A percentile compares a stretch with the other conserved stretches of the same genome.
Conservation (phyloP, 257 asterid genomes). For the Solanum piurae region DNA sequence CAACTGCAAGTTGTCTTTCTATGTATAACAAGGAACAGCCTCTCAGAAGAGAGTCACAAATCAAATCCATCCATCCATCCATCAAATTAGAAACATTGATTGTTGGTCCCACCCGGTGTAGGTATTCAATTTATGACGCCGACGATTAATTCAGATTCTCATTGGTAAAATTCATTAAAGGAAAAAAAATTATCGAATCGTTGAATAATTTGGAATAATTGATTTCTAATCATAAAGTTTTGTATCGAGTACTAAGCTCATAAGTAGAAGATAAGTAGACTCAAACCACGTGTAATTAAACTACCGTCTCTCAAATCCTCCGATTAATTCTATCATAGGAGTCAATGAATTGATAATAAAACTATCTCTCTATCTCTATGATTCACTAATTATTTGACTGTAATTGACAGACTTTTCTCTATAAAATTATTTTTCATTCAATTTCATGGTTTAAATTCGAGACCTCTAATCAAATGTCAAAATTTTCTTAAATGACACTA, state of each 20-base stretch:
- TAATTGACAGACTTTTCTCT: background rate
- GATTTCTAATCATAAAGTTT: background rate
- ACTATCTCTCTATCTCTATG: background rate
- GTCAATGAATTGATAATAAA: background rate
- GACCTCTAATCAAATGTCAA: no score
- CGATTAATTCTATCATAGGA: background rate
- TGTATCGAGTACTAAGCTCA: background rate
- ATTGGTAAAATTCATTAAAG: background rate
- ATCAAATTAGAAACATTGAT: background rate
- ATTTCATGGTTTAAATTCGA: no score
- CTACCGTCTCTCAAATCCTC: background rate
- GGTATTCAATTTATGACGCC: fast-evolving
- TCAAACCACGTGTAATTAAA: background rate
- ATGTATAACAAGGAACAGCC: background rate
- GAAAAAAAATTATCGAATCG: fast-evolving
- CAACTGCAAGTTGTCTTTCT: background rate
- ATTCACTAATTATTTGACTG: background rate
- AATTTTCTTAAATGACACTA: no score
- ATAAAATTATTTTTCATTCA: no score
- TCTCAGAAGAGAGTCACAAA: background rate
- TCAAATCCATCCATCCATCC: constrained; percentile 3
- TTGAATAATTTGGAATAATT: background rate
- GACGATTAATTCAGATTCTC: background rate
- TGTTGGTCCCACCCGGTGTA: background rate
- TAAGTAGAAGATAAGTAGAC: background rate